Evolutionary conservation across 2,329 filamentous ascomycete genomes (phyloP).

Genomic region (Trichoderma oligosporum): DNA sequence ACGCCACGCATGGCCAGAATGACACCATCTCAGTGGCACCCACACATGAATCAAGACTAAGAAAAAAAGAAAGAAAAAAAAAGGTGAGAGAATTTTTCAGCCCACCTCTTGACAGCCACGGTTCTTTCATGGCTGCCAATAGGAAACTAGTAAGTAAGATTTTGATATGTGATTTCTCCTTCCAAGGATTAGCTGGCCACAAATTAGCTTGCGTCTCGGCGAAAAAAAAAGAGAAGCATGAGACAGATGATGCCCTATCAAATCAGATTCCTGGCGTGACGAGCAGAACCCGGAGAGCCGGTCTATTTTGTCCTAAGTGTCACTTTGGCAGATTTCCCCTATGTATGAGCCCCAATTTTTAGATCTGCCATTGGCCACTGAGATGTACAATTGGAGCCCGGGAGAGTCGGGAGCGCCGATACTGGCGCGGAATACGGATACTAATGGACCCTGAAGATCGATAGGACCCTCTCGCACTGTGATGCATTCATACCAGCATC

Average conservation of each 20-base stretch:
- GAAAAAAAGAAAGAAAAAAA: no score
- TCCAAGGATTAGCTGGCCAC: background rate
- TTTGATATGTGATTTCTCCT: background rate
- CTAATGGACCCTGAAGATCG: constrained; percentile 14
- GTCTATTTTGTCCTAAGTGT: background rate
- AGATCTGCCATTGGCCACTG: constrained; percentile 5
- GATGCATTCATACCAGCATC: background rate
- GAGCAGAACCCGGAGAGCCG: background rate
- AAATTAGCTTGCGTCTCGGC: background rate
- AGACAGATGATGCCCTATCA: background rate
- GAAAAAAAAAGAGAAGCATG: constrained; percentile 5
- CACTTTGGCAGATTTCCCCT: background rate
- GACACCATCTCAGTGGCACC: constrained; percentile 19
- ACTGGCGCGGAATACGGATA: constrained; percentile 5
- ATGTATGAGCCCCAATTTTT: background rate
- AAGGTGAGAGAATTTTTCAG: background rate
- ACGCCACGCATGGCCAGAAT: constrained; percentile 20
- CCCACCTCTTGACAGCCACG: background rate
- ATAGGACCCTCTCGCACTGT: constrained; percentile 1
- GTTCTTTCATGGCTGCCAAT: background rate
- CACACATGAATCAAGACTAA: background rate
- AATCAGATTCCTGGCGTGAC: background rate
- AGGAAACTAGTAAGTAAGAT: background rate
- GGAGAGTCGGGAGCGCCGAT: constrained; percentile 13
- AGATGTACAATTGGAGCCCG: background rate